Conservation (phyloP, 75 land plant species). For the Cupressus sempervirens region DNA sequence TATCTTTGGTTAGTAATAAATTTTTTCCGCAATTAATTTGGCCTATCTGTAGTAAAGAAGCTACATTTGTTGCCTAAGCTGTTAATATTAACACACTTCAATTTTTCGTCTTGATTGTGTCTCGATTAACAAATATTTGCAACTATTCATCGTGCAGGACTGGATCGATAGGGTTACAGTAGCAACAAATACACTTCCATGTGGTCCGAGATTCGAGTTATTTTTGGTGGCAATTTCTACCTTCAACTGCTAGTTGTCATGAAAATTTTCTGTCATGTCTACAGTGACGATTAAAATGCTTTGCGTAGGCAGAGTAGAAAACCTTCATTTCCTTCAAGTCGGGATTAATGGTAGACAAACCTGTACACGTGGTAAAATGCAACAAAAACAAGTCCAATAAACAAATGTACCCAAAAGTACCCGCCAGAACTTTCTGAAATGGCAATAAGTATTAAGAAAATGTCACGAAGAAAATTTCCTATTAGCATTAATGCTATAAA, state of each 20-base stretch:
- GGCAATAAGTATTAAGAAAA: not conserved
- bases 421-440: not conserved
- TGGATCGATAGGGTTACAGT: not conserved
- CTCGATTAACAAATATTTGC: not conserved
- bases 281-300: not conserved
- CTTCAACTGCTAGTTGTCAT: no score
- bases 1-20: no score
- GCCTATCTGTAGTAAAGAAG: no score
- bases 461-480: not conserved
- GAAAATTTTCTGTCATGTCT: not conserved
- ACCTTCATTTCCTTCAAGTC: not conserved
- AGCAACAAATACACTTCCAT: no score
- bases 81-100: no score
- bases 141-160: not conserved
- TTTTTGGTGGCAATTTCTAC: no score
- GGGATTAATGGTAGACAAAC: not conserved
- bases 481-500: not conserved
- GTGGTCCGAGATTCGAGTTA: no score
- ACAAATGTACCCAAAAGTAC: not conserved
- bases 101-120: no score
- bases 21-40: no score
- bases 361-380: not conserved
- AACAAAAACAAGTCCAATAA: not conserved
- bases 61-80: no score
- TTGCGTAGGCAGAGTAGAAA: not conserved